phyloP scores from a whole-genome alignment of 148 eudicot genomes.

The Spergularia marina region DNA sequence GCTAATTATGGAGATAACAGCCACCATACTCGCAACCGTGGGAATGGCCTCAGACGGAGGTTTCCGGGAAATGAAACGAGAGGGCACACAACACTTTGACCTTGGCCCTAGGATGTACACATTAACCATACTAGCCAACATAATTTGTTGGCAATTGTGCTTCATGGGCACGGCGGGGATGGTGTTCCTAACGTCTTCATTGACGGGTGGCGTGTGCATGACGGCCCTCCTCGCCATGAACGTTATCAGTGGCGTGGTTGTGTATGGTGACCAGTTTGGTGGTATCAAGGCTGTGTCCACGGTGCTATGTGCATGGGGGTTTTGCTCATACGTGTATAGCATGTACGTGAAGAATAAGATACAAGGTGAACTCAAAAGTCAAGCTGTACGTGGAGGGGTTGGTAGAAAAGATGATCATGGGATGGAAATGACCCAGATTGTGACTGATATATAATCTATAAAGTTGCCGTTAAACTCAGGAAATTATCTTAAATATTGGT shows the following conservation, averaged over 20 bases:
- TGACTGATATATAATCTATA: conserved; percentile 15
- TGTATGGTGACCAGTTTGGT: conserved; percentile 61
- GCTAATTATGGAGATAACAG: conserved; percentile 58
- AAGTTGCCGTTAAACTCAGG: neutral
- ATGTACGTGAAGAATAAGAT: conserved; percentile 47
- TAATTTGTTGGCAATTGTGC: conserved; percentile 69
- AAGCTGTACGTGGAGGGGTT: neutral
- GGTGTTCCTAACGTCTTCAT: conserved; percentile 70
- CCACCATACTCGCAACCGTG: conserved; percentile 53
- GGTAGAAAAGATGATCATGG: conserved; percentile 2
- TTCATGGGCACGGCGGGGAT: conserved; percentile 91
- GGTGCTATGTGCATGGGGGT: conserved; percentile 68
- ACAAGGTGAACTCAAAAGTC: neutral
- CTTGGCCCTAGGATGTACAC: conserved; percentile 47
- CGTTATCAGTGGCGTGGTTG: conserved; percentile 58
- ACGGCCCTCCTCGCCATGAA: conserved; percentile 57
- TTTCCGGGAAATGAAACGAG: conserved; percentile 49
- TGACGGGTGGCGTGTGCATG: conserved; percentile 75
- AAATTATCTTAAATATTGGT: too few relatives aligned
- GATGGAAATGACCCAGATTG: conserved; percentile 29
- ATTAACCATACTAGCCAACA: conserved; percentile 33
- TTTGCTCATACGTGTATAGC: conserved; percentile 77
- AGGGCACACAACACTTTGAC: conserved; percentile 39
- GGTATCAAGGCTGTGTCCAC: conserved; percentile 62
- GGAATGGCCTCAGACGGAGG: conserved; percentile 70